Evolutionary conservation across 345 rosid species (phyloP), one percentile per base, ranked within the genome.

Genomic region (Citrus maxima): DNA sequence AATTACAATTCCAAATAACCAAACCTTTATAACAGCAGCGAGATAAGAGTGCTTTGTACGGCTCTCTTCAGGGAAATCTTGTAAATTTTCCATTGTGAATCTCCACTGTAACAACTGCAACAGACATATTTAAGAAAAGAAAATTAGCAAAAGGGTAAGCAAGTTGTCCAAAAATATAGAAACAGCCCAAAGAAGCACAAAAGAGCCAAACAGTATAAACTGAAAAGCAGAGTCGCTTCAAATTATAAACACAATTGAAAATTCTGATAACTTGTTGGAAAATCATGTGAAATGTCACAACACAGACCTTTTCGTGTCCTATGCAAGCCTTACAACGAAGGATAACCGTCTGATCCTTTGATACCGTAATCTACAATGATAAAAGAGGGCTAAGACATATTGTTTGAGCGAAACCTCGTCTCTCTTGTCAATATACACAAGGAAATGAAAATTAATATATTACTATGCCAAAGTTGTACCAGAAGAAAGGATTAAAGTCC

Each of bases 21-120:
- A 22, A 27, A 81, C 80, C 86, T 83, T 83, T 46, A 83, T 51
- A 18, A 77, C 81, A 18, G 83, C 86, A 74, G 78, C 81, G 59
- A 83, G 79, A 25, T 83, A 77, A 22, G 84, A 78, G 35, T 67
- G 83, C 78, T 79, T 83, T 66, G 83, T 32, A 32, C 5, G 0
- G 34, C 34, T 32, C 34, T 32, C 34, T 32, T 32, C 80, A 16
- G 79, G 72, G 30, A 82, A 56, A 49, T 76, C 85, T 68, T 75
- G 70, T 30, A 79, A 65, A 65, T 79, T 83, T 1, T 79, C 78
- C 75, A 5, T 54, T 54, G 58, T 13, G 58, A 54, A 54, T 54
- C 58, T 54, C 58, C 18, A 5, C 58, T 54, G 22, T 3, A 54
- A 54, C 58, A 54, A 54, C 7, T 0, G 22, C 4, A 4, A 54